Percentiles rank a stretch among this genome's conserved stretches.
phyloP scores from a whole-genome alignment of 495 filamentous ascomycete genomes.

The Hypoxylon cercidicola region DNA sequence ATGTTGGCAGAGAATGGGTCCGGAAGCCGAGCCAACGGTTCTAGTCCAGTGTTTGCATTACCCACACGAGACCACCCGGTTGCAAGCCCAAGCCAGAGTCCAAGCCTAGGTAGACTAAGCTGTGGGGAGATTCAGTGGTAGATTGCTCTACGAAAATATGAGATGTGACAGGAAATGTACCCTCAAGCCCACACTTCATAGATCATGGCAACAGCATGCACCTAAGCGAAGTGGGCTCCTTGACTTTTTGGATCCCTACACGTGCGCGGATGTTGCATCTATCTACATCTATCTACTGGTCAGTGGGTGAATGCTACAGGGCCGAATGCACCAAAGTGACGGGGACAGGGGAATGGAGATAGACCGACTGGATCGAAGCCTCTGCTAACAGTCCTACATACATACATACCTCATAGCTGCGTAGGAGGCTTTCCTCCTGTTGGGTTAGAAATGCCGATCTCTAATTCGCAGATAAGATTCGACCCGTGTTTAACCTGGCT shows the following conservation, averaged over 20 bases:
- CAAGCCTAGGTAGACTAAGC: background rate
- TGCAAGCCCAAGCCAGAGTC: slow-evolving; percentile 1
- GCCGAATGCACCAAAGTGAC: background rate
- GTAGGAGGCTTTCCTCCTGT: slow-evolving; percentile 28
- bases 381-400: slow-evolving; percentile 11
- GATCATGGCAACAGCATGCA: slow-evolving; percentile 21
- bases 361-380: slow-evolving; percentile 11
- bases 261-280: slow-evolving; percentile 19
- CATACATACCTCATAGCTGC: no score
- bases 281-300: no score
- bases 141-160: background rate
- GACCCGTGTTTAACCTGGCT: slow-evolving; percentile 13
- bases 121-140: slow-evolving; percentile 1
- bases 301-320: no score
- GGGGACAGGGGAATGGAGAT: background rate
- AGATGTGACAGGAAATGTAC: slow-evolving; percentile 12
- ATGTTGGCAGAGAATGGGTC: background rate
- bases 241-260: slow-evolving; percentile 13
- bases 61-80: slow-evolving; percentile 4
- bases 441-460: slow-evolving; percentile 11
- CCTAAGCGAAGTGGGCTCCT: slow-evolving; percentile 19
- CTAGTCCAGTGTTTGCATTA: slow-evolving; percentile 12
- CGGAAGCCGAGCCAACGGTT: background rate
- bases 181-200: background rate
- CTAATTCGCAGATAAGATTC: slow-evolving; percentile 29